Conservation (phyloP, 2,329 filamentous ascomycete species). For the Xylariales sp. region DNA sequence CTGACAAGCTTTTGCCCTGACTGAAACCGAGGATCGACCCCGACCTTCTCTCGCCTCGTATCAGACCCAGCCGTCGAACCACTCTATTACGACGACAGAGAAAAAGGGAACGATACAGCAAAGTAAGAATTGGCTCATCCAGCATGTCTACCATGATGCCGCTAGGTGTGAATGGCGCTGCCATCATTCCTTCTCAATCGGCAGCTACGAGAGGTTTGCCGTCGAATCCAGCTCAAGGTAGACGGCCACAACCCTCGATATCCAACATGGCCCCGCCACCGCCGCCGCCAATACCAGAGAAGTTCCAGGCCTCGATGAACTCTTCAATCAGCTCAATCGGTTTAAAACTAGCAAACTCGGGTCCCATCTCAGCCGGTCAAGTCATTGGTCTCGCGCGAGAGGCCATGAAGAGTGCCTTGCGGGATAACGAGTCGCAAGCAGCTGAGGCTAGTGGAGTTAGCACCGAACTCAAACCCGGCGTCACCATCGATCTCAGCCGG, state of each 20-base stretch:
- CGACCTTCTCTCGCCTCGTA: constrained; percentile 6
- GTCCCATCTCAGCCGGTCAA: constrained; percentile 54
- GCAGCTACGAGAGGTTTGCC: constrained; percentile 23
- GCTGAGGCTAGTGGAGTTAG: constrained; percentile 56
- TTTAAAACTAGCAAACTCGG: constrained; percentile 44
- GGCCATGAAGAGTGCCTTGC: constrained; percentile 62
- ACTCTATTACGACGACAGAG: background rate
- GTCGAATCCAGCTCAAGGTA: constrained; percentile 21
- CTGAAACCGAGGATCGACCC: constrained; percentile 11
- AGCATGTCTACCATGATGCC: constrained; percentile 16
- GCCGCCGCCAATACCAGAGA: constrained; percentile 45
- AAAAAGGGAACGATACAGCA: background rate
- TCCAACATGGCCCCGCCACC: constrained; percentile 31
- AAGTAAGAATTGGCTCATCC: too few species aligned
- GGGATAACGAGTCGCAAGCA: constrained; percentile 60
- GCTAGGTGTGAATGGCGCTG: constrained; percentile 25
- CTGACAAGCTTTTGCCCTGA: constrained; percentile 5
- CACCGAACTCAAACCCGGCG: constrained; percentile 61
- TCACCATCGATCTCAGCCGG: constrained; percentile 74
- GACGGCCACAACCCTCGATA: constrained; percentile 20
- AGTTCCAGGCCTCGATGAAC: constrained; percentile 26
- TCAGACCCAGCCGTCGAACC: constrained; percentile 6
- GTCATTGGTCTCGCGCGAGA: constrained; percentile 62
- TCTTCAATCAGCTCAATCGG: too few species aligned
- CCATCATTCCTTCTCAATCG: constrained; percentile 22